Evolutionary conservation across 2,329 filamentous ascomycete genomes (phyloP), one percentile per base, ranked within the genome.

Genomic region (Xylogone sp.): DNA sequence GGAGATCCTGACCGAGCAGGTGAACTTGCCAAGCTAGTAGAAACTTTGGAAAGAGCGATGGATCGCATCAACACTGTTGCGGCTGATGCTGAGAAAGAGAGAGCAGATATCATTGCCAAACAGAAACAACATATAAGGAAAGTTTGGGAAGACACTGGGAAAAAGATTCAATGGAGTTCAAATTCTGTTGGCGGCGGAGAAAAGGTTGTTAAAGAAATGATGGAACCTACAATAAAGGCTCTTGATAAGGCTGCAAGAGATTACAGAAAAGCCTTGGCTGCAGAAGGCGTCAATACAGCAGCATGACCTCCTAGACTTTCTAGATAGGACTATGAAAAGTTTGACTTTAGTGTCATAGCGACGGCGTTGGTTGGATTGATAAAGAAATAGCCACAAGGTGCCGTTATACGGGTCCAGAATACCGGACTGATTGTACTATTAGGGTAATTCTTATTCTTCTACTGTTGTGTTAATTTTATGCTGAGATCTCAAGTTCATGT

Each of bases 51-150:
- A 53, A 83, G 87, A 53, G 93, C 90, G 0, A 76, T 85, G 51
- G 82, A 87, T 53, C 83, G 94, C 21, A 93, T 97, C 67, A 81
- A 87, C 52, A 84, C 86, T 16, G 88, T 97, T 1, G 88, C 87
- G 0, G 79, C 83, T 13, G 86, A 90, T 61, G 94, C 94, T 0
- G 92, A 97, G 63, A 75, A 75, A 50, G 87, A 89, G 55, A 80
- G 89, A 24, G 75, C 84, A 48, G 76, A 78, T n/a, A 76, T 83
- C 49, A 81, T 95, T 16, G 80, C 83, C 42, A 77, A 75, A 48
- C 74, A 84, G 54, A 90, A 86, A 69, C 78, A 81, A 57, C 84
- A 91, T 61, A 86, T 90, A 16, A 78, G 85, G 48, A 82, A 86
- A 51, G 75, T 88, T 52, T 87, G 84, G 59, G 77, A 88, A 61